These are phyloP conservation scores for Xylaria cubensis DNA, from an alignment of 495 filamentous ascomycete species.

Conservation along the genomic window DNA sequence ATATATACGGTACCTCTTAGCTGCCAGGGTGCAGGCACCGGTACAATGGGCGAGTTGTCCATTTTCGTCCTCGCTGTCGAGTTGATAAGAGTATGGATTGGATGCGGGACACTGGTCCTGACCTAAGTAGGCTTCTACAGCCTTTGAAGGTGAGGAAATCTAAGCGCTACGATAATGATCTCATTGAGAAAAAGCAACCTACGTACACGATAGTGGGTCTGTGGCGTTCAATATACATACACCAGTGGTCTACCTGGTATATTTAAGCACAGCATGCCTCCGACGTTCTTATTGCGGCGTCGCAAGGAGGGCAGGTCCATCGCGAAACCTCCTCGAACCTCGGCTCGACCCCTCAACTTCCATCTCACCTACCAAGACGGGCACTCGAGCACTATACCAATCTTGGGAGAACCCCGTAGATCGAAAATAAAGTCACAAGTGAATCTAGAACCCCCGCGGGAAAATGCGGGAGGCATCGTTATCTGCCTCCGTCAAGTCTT, in stretches of 20 bases:
- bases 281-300: background rate
- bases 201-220: background rate
- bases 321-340: background rate
- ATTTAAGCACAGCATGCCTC: background rate
- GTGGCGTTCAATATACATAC: background rate
- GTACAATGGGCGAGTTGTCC: slow-evolving; percentile 25
- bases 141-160: background rate
- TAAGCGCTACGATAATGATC: background rate
- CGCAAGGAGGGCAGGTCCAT: background rate
- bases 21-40: slow-evolving; percentile 49
- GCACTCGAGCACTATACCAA: background rate
- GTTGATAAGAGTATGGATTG: background rate
- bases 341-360: background rate
- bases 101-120: background rate
- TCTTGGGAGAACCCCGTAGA: background rate
- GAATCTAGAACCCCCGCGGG: no score
- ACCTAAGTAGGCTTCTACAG: background rate
- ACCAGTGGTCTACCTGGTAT: background rate
- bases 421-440: background rate
- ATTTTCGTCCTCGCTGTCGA: background rate
- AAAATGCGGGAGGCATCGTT: no score
- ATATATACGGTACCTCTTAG: slow-evolving; percentile 48
- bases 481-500: no score
- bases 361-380: background rate
- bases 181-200: background rate